phyloP scores from a whole-genome alignment of 495 filamentous ascomycete species.

The Podospora pseudoanserina region DNA sequence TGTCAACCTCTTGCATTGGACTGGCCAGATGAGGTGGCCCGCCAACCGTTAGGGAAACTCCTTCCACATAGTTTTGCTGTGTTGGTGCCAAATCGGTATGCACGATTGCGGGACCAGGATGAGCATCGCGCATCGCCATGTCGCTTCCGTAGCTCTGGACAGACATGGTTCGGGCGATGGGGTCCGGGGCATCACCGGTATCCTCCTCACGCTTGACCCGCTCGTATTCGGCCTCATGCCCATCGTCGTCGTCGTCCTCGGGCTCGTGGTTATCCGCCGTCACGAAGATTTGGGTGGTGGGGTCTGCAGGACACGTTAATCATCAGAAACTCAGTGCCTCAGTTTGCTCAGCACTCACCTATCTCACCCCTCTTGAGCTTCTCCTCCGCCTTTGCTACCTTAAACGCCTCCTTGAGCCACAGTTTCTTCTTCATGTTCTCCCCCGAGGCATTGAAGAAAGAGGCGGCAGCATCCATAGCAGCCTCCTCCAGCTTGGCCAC shows the following conservation, averaged over 20 bases:
- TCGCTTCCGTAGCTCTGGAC: conserved; percentile 22
- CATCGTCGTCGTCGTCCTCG: conserved; percentile 33
- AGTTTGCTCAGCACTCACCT: conserved; percentile 42
- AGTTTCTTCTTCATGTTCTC: conserved; percentile 42
- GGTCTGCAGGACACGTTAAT: conserved; percentile 31
- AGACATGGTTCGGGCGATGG: neutral
- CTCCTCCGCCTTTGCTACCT: conserved; percentile 62
- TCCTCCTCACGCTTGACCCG: neutral
- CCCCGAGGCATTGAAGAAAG: conserved; percentile 40
- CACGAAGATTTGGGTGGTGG: conserved; percentile 39
- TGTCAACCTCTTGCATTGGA: neutral
- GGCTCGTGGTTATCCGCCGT: conserved; percentile 33
- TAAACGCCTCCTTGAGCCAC: conserved; percentile 63
- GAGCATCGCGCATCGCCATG: conserved; percentile 28
- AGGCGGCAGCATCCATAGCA: conserved; percentile 45
- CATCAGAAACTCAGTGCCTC: neutral
- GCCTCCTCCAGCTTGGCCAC: conserved; percentile 46
- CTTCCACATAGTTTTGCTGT: conserved; percentile 11
- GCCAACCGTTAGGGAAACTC: neutral
- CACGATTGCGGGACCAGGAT: conserved; percentile 28
- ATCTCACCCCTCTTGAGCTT: conserved; percentile 56
- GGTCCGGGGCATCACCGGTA: neutral
- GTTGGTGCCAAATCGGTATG: conserved; percentile 29
- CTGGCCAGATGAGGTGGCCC: neutral
- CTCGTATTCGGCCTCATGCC: conserved; percentile 35